A percentile compares a stretch with the other conserved stretches of the same genome.
phyloP scores from a whole-genome alignment of 768 basidiomycete genomes.

The Tricholoma saponaceum region DNA sequence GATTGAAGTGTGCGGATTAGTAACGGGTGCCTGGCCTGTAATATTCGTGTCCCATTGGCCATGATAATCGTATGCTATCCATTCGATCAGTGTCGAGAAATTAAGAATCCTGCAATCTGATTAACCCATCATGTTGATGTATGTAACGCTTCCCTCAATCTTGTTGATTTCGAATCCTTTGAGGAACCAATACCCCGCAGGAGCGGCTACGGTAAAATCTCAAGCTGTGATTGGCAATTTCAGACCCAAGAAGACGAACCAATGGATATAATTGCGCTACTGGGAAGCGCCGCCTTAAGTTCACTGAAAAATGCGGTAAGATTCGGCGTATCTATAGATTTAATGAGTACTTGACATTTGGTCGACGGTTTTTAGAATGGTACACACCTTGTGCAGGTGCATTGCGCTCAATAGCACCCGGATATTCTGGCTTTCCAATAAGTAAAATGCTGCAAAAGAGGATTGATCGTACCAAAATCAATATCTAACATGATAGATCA shows the following conservation, averaged over 20 bases:
- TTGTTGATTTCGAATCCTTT: conserved; percentile 21
- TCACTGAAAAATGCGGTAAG: conserved; percentile 13
- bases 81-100: too few species aligned
- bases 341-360: too few species aligned
- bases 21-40: conserved; percentile 13
- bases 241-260: conserved; percentile 2
- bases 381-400: too few species aligned
- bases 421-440: conserved; percentile 11
- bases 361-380: too few species aligned
- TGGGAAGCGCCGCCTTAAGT: conserved; percentile 9
- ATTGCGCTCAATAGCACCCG: conserved; percentile 14
- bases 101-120: too few species aligned
- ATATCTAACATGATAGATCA: conserved; percentile 13
- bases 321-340: conserved; percentile 21
- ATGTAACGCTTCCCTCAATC: conserved; percentile 11
- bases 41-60: conserved; percentile 20
- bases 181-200: too few species aligned
- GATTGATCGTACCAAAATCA: conserved; percentile 22
- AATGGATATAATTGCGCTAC: conserved; percentile 7
- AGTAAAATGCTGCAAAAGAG: too few species aligned
- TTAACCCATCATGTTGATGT: conserved; percentile 22
- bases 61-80: conserved; percentile 21
- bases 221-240: too few species aligned
- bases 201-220: too few species aligned
- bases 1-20: conserved; percentile 19